Conservation (phyloP, 108 stramenopile species). For the Asterionellopsis glacialis region DNA sequence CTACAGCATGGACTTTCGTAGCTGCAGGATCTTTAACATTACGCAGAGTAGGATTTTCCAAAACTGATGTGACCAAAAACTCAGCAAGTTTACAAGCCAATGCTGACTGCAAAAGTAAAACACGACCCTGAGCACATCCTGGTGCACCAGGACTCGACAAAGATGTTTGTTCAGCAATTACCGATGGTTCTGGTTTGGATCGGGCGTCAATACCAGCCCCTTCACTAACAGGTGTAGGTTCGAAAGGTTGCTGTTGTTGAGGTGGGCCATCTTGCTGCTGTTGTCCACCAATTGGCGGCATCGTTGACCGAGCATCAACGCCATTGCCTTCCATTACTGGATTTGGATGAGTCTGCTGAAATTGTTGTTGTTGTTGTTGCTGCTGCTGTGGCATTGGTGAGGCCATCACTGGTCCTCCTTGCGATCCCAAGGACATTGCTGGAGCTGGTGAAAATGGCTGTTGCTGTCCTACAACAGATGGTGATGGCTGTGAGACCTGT, state of each 20-base stretch:
- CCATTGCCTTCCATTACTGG: slow-evolving; percentile 24
- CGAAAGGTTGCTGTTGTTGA: too few relatives aligned
- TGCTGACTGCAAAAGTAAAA: slow-evolving; percentile 40
- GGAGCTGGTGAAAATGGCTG: too few relatives aligned
- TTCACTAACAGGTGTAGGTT: slow-evolving; percentile 4
- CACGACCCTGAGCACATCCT: slow-evolving; percentile 45
- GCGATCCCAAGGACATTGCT: too few relatives aligned
- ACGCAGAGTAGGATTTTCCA: slow-evolving; percentile 40
- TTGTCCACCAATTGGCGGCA: slow-evolving; percentile 35
- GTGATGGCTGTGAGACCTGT: too few relatives aligned
- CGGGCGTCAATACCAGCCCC: slow-evolving; percentile 54
- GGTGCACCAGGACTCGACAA: slow-evolving; percentile 40
- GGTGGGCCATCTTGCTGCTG: slow-evolving; percentile 8
- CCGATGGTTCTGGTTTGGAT: slow-evolving; percentile 32
- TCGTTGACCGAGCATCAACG: slow-evolving; percentile 39
- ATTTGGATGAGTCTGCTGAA: too few relatives aligned
- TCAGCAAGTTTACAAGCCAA: slow-evolving; percentile 32
- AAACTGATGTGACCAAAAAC: slow-evolving; percentile 39
- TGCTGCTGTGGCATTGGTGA: too few relatives aligned
- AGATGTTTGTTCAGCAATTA: slow-evolving; percentile 35
- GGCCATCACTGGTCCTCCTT: too few relatives aligned
- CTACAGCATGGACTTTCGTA: slow-evolving; percentile 56
- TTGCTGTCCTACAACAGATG: too few relatives aligned
- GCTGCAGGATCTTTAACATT: slow-evolving; percentile 45
- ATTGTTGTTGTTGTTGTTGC: too few relatives aligned